A percentile compares a stretch with the other conserved stretches of the same genome.
phyloP scores from a whole-genome alignment of 176 grass and related monocot genomes.

The Melocanna baccifera region DNA sequence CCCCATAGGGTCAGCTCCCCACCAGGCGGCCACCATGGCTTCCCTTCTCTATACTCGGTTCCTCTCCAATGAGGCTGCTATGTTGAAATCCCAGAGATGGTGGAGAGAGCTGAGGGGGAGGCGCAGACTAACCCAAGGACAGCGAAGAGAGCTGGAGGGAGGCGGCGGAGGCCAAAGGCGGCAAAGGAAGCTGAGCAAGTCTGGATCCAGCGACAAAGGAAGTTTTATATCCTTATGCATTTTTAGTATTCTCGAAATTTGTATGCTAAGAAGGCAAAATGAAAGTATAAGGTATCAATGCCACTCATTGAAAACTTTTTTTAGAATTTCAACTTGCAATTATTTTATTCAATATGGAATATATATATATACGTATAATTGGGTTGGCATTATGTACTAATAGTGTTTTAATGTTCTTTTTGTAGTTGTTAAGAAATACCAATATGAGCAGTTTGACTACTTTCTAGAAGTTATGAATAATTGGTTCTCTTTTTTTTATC shows the following conservation, averaged over 20 bases:
- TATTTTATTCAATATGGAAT: constrained; percentile 9
- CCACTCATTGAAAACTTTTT: too few species aligned
- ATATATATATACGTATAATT: neutral
- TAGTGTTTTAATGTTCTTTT: neutral
- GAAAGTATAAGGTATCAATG: constrained; percentile 2
- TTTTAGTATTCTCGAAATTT: neutral
- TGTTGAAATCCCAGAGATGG: too few species aligned
- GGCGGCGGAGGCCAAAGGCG: too few species aligned
- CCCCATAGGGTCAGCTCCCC: too few species aligned
- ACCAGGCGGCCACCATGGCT: too few species aligned
- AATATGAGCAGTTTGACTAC: constrained; percentile 51
- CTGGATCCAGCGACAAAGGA: too few species aligned
- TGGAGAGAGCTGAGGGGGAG: too few species aligned
- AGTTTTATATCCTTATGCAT: neutral
- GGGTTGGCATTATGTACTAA: neutral
- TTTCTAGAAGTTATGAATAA: constrained; percentile 64
- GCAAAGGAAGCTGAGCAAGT: too few species aligned
- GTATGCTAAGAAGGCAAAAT: neutral
- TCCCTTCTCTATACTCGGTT: too few species aligned
- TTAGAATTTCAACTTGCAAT: neutral
- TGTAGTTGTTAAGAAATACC: constrained; percentile 53
- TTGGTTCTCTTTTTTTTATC: constrained; percentile 59
- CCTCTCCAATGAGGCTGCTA: too few species aligned
- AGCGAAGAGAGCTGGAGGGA: too few species aligned
- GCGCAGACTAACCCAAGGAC: too few species aligned